Base-by-base conservation (phyloP, 345 rosid genomes). In the Lepidium aucheri region DNA sequence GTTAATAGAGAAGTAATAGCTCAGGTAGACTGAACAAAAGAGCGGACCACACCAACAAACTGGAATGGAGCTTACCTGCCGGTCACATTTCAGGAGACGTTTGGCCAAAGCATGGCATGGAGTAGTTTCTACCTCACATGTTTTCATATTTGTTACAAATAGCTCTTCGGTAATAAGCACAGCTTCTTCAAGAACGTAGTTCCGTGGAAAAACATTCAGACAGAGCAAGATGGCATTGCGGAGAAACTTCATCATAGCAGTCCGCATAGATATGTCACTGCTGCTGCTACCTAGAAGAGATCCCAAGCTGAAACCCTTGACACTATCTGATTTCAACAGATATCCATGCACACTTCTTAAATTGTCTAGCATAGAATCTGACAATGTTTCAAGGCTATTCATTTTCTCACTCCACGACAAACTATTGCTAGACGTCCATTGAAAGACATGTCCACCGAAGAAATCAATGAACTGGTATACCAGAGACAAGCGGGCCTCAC, bases 81-180 rank as follows among this genome's bases (percentile, higher is more conserved):
- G 85, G 71, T 94, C 99, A 75, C 76, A 78, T 83, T 90, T 94
- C 63, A 94, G 77, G 64, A 94, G 97, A 60, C 82, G 80, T 78
- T 88, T 94, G 28, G 99, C 99, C 74, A 94, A 76, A 65, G 80
- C 65, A 59, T 89, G 87, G 65, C 91, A 90, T 52, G 97, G 91
- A 50, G 96, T 77, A 66, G 79, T 76, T 8, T 79, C 71, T 75
- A 81, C 70, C 72, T 71, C 47, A 78, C 77, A 78, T 66, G 91
- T 78, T 76, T 79, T 80, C 82, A 68, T 77, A 72, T 76, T 77
- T 33, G 87, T 80, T 53, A 79, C 78, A 62, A 75, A 84, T 52
- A 85, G 77, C 77, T 94, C 96, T 82, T 90, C 99, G 15, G 97
- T 94, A 58, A 88, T 76, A 80, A 94, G 95, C 30, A 78, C 85